Evolutionary conservation across 306 rosid species (phyloP).

Genomic region (Hippophae tibetana): DNA sequence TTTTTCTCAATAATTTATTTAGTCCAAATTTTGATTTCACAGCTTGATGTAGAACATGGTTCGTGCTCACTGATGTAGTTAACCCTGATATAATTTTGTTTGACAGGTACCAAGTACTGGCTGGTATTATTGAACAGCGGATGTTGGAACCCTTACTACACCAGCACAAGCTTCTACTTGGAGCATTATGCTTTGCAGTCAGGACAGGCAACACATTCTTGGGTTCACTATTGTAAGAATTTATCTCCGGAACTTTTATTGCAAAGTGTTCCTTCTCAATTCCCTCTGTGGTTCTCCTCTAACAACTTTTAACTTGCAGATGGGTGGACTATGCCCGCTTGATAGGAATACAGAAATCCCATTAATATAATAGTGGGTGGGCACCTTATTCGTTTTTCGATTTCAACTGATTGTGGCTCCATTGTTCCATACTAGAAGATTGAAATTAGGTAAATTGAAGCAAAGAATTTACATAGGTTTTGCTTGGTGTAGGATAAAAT

Average conservation of each 20-base stretch:
- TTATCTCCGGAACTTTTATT: background rate
- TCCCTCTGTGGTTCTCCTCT: constrained; percentile 5
- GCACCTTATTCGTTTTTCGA: no score
- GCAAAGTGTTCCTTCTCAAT: background rate
- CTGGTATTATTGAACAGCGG: constrained; percentile 77
- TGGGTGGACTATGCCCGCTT: constrained; percentile 94
- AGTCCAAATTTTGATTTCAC: background rate
- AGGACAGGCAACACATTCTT: constrained; percentile 76
- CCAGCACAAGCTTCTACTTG: constrained; percentile 61
- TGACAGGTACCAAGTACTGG: constrained; percentile 66
- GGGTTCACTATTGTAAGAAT: constrained; percentile 74
- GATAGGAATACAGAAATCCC: constrained; percentile 59
- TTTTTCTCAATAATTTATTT: background rate
- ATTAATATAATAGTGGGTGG: constrained; percentile 7
- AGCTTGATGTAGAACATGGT: constrained; percentile 5
- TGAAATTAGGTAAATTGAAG: no score
- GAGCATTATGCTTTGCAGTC: constrained; percentile 71
- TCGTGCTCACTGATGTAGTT: background rate
- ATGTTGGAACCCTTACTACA: constrained; percentile 71
- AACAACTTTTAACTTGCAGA: constrained; percentile 32
- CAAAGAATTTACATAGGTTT: no score
- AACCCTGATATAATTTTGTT: constrained; percentile 10
- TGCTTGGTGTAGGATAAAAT: no score
- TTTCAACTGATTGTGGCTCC: no score
- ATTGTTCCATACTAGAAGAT: no score